These are phyloP conservation scores for Penicillium coffeae DNA, from an alignment of 495 filamentous ascomycete genomes.

Conservation along the genomic window DNA sequence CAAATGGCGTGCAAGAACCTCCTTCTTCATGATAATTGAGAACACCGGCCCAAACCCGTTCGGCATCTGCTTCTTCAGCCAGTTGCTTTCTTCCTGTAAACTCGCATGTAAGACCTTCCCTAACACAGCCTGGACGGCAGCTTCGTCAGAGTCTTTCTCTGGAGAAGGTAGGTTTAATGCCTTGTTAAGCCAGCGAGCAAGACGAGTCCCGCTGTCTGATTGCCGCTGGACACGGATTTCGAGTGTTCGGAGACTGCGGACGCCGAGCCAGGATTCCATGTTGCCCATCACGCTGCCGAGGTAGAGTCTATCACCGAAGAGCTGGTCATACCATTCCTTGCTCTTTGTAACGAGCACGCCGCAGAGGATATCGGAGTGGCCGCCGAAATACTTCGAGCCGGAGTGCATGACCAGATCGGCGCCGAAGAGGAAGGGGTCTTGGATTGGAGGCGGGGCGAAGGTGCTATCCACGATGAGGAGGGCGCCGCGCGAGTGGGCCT, in stretches of 20 bases:
- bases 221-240: slow-evolving; percentile 77
- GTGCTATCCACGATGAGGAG: slow-evolving; percentile 83
- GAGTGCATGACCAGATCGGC: slow-evolving; percentile 86
- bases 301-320: slow-evolving; percentile 63
- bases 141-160: slow-evolving; percentile 31
- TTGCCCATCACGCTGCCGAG: slow-evolving; percentile 87
- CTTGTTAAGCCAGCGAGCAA: slow-evolving; percentile 68
- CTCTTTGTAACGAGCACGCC: slow-evolving; percentile 68
- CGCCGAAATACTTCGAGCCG: slow-evolving; percentile 93
- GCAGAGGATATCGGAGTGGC: slow-evolving; percentile 86
- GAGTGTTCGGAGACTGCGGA: slow-evolving; percentile 80
- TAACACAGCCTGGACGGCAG: slow-evolving; percentile 50
- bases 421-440: slow-evolving; percentile 77
- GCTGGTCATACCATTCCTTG: slow-evolving; percentile 51
- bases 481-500: slow-evolving; percentile 69
- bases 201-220: slow-evolving; percentile 57
- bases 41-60: slow-evolving; percentile 89
- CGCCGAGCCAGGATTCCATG: slow-evolving; percentile 87
- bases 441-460: slow-evolving; percentile 85
- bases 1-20: slow-evolving; percentile 58
- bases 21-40: slow-evolving; percentile 59
- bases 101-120: slow-evolving; percentile 68
- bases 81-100: slow-evolving; percentile 57
- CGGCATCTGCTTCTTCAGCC: slow-evolving; percentile 88
- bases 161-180: slow-evolving; percentile 35